Base-by-base conservation (phyloP, 768 basidiomycete species). In the Candolleomyces aberdarensis region DNA sequence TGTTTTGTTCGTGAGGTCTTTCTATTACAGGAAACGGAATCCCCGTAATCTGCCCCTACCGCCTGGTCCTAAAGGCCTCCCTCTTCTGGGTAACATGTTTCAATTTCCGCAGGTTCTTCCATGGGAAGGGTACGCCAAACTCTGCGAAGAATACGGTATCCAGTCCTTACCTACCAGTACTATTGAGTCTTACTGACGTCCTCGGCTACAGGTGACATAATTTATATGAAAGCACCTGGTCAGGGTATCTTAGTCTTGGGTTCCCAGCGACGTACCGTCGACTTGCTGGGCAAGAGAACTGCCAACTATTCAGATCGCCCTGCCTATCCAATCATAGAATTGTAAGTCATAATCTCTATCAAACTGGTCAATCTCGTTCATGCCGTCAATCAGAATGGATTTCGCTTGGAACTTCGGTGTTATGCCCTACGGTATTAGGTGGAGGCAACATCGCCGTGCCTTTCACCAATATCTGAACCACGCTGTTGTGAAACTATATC, bases 241-340 rank as follows among this genome's bases (percentile, higher is more conserved):
- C 69, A 64, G 8, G 65, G 67, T 1, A 64, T 74, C 29, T 58
- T 72, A 11, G 58, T 74, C 17, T 58, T 74, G 52, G 71, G 71
- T 51, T 66, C 70, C 5, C 63, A 69, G 46, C 57, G 67, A 44
- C 65, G 65, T 3, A 66, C 67, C 44, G 53, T 65, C 19, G 70
- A 71, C 39, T 63, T 74, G 4, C 59, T 74, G 14, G 71, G 69
- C 44, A 70, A 67, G 58, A 64, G 68, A 19, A 67, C 71, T 13
- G 65, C 69, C 3, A 69, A 71, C 1, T 71, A 74, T 55, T 74
- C 71, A 5, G 70, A 71, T 54, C 49, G 64, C 41, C 67, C 69
- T 17, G 31, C 29, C n/a, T 63, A 67, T 10, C 44, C 61, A 41
- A 53, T 70, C 10, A 48, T 62, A 50, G 69, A 71, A 41, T 36